Conservation (phyloP, 352 stramenopile genomes). For the Phytophthora uliginosa region DNA sequence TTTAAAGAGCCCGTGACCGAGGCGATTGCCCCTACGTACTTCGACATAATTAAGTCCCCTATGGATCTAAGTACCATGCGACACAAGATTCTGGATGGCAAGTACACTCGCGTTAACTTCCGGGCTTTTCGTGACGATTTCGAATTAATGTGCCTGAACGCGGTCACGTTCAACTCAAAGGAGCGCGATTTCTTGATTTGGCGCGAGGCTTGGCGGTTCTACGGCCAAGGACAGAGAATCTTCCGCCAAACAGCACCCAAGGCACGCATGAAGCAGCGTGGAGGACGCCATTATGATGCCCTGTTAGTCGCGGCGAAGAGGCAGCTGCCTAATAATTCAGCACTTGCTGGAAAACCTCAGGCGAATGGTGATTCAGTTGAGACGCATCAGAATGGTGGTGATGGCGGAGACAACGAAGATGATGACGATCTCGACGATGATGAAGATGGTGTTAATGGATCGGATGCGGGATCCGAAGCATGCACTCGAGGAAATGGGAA, state of each 20-base stretch:
- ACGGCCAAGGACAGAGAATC: slow-evolving; percentile 82
- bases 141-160: slow-evolving; percentile 97
- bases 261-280: slow-evolving; percentile 79
- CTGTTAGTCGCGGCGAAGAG: slow-evolving; percentile 80
- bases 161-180: slow-evolving; percentile 96
- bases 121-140: slow-evolving; percentile 92
- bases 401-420: slow-evolving; percentile 44
- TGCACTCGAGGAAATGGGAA: slow-evolving; percentile 23
- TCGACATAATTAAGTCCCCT: slow-evolving; percentile 92
- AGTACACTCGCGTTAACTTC: slow-evolving; percentile 82
- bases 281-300: slow-evolving; percentile 76
- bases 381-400: slow-evolving; percentile 37
- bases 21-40: slow-evolving; percentile 94
- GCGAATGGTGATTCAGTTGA: slow-evolving; percentile 40
- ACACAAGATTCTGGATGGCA: slow-evolving; percentile 69
- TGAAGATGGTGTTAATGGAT: slow-evolving; percentile 36
- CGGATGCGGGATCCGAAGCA: slow-evolving; percentile 34
- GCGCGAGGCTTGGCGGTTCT: slow-evolving; percentile 95
- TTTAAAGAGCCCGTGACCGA: slow-evolving; percentile 97
- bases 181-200: slow-evolving; percentile 92
- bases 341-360: slow-evolving; percentile 56
- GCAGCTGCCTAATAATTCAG: slow-evolving; percentile 87
- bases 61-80: slow-evolving; percentile 96
- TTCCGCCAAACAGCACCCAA: slow-evolving; percentile 82
- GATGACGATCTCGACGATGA: slow-evolving; percentile 44